These are phyloP conservation scores for Fusarium kyushuense DNA, from an alignment of 2,329 filamentous ascomycete genomes.

Conservation along the genomic window DNA sequence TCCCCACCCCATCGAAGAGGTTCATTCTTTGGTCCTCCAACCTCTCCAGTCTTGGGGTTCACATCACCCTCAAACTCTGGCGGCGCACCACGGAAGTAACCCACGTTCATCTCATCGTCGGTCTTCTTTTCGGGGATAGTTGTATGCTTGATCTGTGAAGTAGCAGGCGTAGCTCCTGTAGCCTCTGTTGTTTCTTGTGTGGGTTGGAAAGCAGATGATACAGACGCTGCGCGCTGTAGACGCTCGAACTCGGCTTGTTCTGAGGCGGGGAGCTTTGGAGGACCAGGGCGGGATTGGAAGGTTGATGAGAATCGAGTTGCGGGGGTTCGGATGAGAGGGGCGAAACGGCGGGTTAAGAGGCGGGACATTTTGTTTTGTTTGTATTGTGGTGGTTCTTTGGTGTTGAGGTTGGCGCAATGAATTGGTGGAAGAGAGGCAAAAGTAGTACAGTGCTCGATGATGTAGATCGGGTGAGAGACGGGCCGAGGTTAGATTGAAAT, in stretches of 20 bases:
- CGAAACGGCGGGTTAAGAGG: slow-evolving; percentile 36
- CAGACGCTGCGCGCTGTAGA: slow-evolving; percentile 75
- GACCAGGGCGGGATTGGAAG: slow-evolving; percentile 72
- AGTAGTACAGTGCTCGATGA: slow-evolving; percentile 17
- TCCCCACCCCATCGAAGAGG: slow-evolving; percentile 84
- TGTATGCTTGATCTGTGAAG: slow-evolving; percentile 35
- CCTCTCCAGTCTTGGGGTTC: slow-evolving; percentile 94
- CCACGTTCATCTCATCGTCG: slow-evolving; percentile 66
- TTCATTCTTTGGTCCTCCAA: slow-evolving; percentile 97
- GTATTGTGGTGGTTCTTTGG: no score
- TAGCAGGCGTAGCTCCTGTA: slow-evolving; percentile 43
- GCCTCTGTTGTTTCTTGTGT: slow-evolving; percentile 26
- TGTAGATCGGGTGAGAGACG: slow-evolving; percentile 34
- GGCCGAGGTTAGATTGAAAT: slow-evolving; percentile 37
- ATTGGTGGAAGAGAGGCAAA: neutral
- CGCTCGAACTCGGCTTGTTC: slow-evolving; percentile 92
- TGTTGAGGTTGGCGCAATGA: slow-evolving; percentile 1
- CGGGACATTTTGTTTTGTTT: slow-evolving; percentile 35
- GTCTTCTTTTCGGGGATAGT: slow-evolving; percentile 35
- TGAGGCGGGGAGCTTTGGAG: slow-evolving; percentile 86
- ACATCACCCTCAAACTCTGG: slow-evolving; percentile 94
- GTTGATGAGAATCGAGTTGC: slow-evolving; percentile 55
- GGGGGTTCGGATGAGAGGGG: slow-evolving; percentile 36
- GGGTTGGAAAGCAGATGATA: slow-evolving; percentile 58
- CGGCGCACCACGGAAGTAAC: slow-evolving; percentile 78